A percentile compares a stretch with the other conserved stretches of the same genome.
Conservation (phyloP, 2,329 filamentous ascomycete species). For the Thielaviopsis punctulata region DNA sequence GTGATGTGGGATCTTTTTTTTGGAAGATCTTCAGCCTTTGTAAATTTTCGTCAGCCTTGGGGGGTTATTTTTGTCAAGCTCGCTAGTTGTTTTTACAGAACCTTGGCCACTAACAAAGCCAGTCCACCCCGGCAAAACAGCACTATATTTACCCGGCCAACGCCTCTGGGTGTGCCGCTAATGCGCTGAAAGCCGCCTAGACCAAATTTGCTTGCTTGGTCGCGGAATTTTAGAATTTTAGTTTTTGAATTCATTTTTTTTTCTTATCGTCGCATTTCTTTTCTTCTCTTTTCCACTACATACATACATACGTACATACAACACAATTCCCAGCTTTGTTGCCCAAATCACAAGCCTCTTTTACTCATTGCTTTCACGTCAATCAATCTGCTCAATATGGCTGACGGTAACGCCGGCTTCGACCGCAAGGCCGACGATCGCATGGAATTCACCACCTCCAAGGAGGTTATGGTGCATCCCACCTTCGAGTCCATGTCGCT, state of each 20-base stretch:
- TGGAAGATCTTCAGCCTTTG: slow-evolving; percentile 7
- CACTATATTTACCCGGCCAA: slow-evolving; percentile 2
- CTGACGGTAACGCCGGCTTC: slow-evolving; percentile 51
- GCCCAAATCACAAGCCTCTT: background rate
- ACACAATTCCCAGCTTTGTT: background rate
- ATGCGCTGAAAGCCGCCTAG: background rate
- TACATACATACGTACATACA: no score
- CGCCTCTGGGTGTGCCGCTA: background rate
- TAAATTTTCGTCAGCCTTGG: slow-evolving; percentile 9
- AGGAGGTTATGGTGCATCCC: slow-evolving; percentile 88
- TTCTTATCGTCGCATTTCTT: background rate
- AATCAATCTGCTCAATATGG: slow-evolving; percentile 42
- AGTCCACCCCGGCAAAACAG: slow-evolving; percentile 4
- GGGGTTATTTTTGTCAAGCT: no score
- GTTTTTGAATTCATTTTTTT: background rate
- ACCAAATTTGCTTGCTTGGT: slow-evolving; percentile 3
- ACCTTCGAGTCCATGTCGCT: slow-evolving; percentile 93
- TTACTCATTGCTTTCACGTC: background rate
- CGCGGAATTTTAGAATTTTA: background rate
- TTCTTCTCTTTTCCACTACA: background rate
- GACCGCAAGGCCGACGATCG: slow-evolving; percentile 88
- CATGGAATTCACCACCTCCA: slow-evolving; percentile 96
- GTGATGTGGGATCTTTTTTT: background rate
- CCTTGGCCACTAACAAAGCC: background rate
- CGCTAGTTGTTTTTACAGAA: background rate